These are phyloP conservation scores for Phtheirospermum japonicum DNA, from an alignment of 257 asterid genomes.

Conservation along the genomic window DNA sequence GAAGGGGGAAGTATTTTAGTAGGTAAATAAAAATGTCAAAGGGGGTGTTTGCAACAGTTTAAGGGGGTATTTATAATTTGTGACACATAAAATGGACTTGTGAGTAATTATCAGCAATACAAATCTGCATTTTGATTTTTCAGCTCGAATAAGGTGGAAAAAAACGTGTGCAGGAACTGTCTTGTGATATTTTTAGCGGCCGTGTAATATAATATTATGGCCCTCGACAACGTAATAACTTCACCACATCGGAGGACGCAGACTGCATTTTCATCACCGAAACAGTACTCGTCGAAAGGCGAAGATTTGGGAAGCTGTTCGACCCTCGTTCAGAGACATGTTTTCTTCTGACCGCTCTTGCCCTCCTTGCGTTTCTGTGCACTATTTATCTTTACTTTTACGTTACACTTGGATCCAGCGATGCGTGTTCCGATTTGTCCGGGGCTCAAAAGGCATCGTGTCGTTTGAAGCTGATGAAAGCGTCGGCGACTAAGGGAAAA, in stretches of 20 bases:
- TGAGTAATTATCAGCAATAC: not conserved
- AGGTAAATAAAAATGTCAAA: not conserved
- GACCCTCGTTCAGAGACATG: slow-evolving; percentile 58
- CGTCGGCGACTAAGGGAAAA: slow-evolving; percentile 48
- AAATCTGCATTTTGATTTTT: not conserved
- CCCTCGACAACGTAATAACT: slow-evolving; percentile 52
- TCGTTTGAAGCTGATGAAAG: slow-evolving; percentile 39
- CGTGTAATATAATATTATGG: slow-evolving; percentile 35
- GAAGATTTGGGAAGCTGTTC: slow-evolving; percentile 52
- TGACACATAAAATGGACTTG: no score
- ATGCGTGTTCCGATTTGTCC: slow-evolving; percentile 47
- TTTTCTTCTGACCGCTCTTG: slow-evolving; percentile 59
- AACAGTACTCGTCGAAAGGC: slow-evolving; percentile 28
- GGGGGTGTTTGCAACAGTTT: no score
- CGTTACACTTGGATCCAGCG: slow-evolving; percentile 49
- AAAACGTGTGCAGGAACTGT: slow-evolving; percentile 30
- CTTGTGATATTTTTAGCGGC: slow-evolving; percentile 16
- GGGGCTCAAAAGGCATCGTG: slow-evolving; percentile 53
- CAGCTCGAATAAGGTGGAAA: slow-evolving; percentile 3
- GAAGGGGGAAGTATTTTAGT: not conserved
- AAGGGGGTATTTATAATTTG: not conserved
- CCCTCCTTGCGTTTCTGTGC: slow-evolving; percentile 57
- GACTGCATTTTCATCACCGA: slow-evolving; percentile 53
- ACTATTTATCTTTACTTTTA: slow-evolving; percentile 77
- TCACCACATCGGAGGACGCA: slow-evolving; percentile 70